These are phyloP conservation scores for Dictyostelium citrinum DNA, from an alignment of 78 protist genomes.

Conservation along the genomic window DNA sequence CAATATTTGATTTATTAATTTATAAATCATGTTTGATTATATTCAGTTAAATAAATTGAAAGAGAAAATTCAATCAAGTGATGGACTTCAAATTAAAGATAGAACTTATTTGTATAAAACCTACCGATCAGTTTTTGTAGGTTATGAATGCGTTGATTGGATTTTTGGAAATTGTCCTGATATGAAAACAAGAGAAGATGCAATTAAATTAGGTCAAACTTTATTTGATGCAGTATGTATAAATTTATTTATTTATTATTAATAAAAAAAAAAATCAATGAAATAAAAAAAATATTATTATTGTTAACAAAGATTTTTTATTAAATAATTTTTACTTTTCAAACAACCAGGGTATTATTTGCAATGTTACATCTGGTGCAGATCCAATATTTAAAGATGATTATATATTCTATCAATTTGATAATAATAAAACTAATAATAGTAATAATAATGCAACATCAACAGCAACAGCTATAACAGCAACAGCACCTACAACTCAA, in stretches of 20 bases:
- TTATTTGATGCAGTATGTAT: conserved; percentile 48
- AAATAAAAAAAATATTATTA: not conserved
- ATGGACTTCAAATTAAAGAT: conserved; percentile 44
- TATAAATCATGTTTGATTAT: not conserved
- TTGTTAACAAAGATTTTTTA: not conserved
- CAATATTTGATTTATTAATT: not conserved
- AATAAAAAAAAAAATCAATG: too few species aligned
- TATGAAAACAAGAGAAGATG: conserved; percentile 43
- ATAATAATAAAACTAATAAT: not conserved
- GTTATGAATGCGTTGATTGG: conserved; percentile 74
- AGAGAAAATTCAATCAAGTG: conserved; percentile 31
- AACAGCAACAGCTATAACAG: not conserved
- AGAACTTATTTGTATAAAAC: conserved; percentile 49
- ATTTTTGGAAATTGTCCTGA: conserved; percentile 11
- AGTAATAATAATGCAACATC: not conserved
- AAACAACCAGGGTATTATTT: not conserved
- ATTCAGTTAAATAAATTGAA: conserved; percentile 20
- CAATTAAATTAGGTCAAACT: conserved; percentile 47
- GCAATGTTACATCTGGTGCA: not conserved
- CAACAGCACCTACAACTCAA: not conserved
- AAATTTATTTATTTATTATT: too few species aligned
- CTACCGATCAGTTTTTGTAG: conserved; percentile 23
- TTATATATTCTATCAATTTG: conserved; percentile 58
- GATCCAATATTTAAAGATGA: conserved; percentile 48
- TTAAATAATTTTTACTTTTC: not conserved